Evolutionary conservation across 2,329 filamentous ascomycete species (phyloP), one percentile per base, ranked within the genome.

Genomic region (Exophiala mesophila): DNA sequence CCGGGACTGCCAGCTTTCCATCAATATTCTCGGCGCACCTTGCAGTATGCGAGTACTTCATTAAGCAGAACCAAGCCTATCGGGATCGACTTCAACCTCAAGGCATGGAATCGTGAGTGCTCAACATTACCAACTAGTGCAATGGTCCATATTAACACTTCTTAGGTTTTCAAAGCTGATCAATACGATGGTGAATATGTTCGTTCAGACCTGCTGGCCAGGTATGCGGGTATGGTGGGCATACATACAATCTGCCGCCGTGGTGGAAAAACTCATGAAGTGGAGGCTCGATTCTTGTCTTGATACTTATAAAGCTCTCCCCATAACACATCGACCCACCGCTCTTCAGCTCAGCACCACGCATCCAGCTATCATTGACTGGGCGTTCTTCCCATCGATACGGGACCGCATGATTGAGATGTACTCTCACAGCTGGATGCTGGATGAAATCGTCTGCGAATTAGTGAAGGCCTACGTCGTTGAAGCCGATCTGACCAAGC

Each of bases 151-250:
- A n/a, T 28, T 8, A 28, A 8, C 24, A 28, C 8, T 8, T 8
- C 9, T 7, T 29, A 36, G 30, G 10, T 41, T 23, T 41, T 5
- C 39, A 5, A 42, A 42, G 17, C 32, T 42, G 6, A 21, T 37
- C 16, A 29, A 7, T 16, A 42, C 32, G 8, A 42, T 42, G 39
- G 39, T 42, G 3, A 28, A 28, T 21, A 42, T 36, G 31, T 42
- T 42, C 23, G 39, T 42, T 3, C n/a, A 37, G n/a, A 42, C 39
- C 7, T 36, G 32, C 13, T 42, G 39, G 39, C 39, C 39, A 3
- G 39, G 30, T 8, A 42, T 37, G 32, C 26, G 38, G 8, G 18
- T 34, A 7, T 41, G 38, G 38, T 41, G 38, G 38, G 29, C 38
- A 5, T 41, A 41, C 18, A 33, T 41, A 3, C 29, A 34, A 13